Evolutionary conservation across 345 rosid species (phyloP).

Genomic region (Salix udensis): DNA sequence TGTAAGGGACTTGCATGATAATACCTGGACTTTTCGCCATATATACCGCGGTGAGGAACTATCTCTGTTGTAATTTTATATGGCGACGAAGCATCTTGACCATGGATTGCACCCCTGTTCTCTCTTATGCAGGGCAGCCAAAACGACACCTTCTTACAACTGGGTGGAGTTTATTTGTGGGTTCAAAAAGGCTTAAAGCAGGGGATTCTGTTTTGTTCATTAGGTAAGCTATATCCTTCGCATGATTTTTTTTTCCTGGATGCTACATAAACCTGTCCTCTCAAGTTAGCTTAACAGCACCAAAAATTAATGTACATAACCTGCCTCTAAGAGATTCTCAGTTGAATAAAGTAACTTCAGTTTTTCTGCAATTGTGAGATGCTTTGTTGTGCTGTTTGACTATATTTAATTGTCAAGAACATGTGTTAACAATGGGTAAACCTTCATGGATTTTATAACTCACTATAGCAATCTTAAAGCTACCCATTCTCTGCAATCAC

Average conservation of each 20-base stretch:
- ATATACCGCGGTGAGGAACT: conserved; percentile 72
- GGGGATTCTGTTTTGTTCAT: conserved; percentile 96
- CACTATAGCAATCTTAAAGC: not conserved
- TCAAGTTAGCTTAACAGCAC: not conserved
- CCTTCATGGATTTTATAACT: not conserved
- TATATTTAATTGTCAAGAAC: not conserved
- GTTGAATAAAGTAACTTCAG: not conserved
- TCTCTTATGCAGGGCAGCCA: conserved; percentile 75
- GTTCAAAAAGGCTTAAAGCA: conserved; percentile 91
- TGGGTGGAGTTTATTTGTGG: conserved; percentile 96
- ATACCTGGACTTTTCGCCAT: conserved; percentile 96
- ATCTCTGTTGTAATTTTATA: not conserved
- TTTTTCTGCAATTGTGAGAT: not conserved
- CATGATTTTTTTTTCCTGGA: not conserved
- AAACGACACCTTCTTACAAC: conserved; percentile 96
- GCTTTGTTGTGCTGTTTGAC: too few species aligned
- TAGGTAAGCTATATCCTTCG: conserved; percentile 40
- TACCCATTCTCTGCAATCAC: not conserved
- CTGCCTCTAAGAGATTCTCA: not conserved
- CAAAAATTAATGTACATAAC: not conserved
- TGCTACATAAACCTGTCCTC: not conserved
- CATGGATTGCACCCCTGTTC: not conserved
- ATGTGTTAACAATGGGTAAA: not conserved
- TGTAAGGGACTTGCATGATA: conserved; percentile 86
- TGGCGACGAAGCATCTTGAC: not conserved